Evolutionary conservation across 2,329 filamentous ascomycete species (phyloP).

Genomic region (Fusarium pseudonygamai): DNA sequence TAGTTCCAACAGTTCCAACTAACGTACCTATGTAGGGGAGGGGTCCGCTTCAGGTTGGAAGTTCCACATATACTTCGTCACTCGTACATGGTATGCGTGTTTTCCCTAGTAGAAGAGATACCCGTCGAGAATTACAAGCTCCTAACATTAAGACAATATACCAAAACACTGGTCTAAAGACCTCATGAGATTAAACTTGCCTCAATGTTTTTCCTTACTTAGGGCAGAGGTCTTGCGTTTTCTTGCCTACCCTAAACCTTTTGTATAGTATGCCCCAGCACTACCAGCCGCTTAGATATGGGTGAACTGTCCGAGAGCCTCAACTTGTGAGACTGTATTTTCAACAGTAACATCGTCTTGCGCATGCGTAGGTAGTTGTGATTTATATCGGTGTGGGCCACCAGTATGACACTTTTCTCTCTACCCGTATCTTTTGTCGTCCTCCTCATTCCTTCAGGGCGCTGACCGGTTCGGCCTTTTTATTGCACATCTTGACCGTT

Average conservation of each 20-base stretch:
- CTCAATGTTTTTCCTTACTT: neutral
- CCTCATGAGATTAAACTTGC: neutral
- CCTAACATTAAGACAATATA: neutral
- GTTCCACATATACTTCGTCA: constrained; percentile 29
- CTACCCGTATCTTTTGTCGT: no score
- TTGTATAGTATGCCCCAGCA: neutral
- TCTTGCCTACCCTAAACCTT: neutral
- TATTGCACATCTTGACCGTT: no score
- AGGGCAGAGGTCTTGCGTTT: neutral
- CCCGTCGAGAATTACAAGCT: neutral
- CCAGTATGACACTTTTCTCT: no score
- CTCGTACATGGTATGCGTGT: neutral
- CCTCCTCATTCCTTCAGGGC: no score
- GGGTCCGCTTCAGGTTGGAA: neutral
- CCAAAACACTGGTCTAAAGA: neutral
- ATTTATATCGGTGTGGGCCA: no score
- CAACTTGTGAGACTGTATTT: neutral
- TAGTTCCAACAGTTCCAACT: neutral
- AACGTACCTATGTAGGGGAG: neutral
- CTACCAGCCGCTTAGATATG: neutral
- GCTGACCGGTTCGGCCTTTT: no score
- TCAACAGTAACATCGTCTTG: neutral
- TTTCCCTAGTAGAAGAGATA: neutral
- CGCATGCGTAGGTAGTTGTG: neutral
- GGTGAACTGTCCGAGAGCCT: neutral